A percentile compares a stretch with the other conserved stretches of the same genome.
These are phyloP conservation scores for Leccinum subspadiceum DNA, from an alignment of 1,284 basidiomycete species.

Conservation along the genomic window DNA sequence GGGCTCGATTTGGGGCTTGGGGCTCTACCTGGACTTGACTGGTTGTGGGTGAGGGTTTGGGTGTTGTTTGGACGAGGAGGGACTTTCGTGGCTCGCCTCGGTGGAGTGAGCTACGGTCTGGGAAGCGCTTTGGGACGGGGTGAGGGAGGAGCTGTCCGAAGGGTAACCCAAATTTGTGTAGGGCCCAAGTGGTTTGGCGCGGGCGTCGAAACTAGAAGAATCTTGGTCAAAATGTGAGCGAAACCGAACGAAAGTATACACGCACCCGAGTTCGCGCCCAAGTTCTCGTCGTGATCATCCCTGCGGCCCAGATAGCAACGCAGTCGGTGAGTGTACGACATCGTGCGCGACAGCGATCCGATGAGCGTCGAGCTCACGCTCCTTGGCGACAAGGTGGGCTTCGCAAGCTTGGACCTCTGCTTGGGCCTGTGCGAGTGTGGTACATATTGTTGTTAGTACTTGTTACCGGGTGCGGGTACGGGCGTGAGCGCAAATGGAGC, in stretches of 20 bases:
- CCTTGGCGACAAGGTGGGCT: conserved; percentile 63
- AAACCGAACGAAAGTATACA: not conserved
- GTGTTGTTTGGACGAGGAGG: not conserved
- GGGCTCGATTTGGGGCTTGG: not conserved
- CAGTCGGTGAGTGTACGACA: conserved; percentile 66
- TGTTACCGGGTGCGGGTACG: too few relatives aligned
- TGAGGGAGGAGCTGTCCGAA: not conserved
- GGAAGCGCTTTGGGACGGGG: not conserved
- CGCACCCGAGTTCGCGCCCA: not conserved
- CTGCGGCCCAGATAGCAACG: conserved; percentile 54
- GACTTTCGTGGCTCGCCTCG: not conserved
- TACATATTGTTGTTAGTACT: not conserved
- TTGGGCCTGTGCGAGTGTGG: conserved; percentile 65
- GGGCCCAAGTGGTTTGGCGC: not conserved
- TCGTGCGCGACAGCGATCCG: conserved; percentile 52
- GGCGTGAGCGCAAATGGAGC: too few relatives aligned
- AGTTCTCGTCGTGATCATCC: too few relatives aligned
- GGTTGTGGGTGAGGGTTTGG: not conserved
- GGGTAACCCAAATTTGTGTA: not conserved
- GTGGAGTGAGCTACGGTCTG: not conserved
- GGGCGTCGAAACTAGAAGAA: not conserved
- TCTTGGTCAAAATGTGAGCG: not conserved
- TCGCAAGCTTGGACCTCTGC: conserved; percentile 77
- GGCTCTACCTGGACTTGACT: not conserved
- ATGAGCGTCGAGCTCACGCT: conserved; percentile 54